Evolutionary conservation across 768 basidiomycete genomes (phyloP).

Genomic region (Rhizopogon vulgaris): DNA sequence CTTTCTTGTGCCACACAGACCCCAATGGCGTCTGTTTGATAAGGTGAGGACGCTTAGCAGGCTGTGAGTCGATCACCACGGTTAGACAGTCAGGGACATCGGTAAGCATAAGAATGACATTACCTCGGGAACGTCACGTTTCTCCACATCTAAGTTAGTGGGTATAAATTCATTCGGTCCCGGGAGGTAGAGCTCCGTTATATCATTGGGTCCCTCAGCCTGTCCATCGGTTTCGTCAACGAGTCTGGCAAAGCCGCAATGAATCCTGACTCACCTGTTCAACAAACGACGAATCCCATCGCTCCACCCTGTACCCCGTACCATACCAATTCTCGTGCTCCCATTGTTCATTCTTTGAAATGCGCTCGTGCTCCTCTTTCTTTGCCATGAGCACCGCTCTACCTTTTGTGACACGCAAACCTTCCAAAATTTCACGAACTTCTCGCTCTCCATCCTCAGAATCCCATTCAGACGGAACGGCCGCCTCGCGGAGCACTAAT

Average conservation of each 20-base stretch:
- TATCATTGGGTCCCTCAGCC: conserved; percentile 60
- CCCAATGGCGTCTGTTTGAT: conserved; percentile 67
- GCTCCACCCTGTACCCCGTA: conserved; percentile 77
- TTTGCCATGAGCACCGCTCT: conserved; percentile 78
- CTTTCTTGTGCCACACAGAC: conserved; percentile 93
- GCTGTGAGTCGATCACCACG: conserved; percentile 38
- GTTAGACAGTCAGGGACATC: neutral
- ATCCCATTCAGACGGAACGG: conserved; percentile 72
- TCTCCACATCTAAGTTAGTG: conserved; percentile 76
- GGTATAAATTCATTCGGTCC: conserved; percentile 90
- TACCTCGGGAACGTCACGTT: conserved; percentile 61
- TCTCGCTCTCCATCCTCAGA: conserved; percentile 40
- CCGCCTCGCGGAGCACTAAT: conserved; percentile 63
- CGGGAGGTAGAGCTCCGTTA: conserved; percentile 71
- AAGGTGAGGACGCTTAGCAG: conserved; percentile 66
- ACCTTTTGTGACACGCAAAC: conserved; percentile 50
- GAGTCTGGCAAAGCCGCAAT: neutral
- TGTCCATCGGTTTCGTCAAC: conserved; percentile 20
- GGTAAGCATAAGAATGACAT: conserved; percentile 5
- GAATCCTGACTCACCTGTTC: conserved; percentile 33
- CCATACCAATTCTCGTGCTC: conserved; percentile 88
- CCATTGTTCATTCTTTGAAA: conserved; percentile 54
- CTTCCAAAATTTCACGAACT: conserved; percentile 56
- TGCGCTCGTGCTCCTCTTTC: conserved; percentile 51
- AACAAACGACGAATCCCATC: conserved; percentile 58